Base-by-base conservation (phyloP, 2,329 filamentous ascomycete species). In the Colletotrichum sp. region DNA sequence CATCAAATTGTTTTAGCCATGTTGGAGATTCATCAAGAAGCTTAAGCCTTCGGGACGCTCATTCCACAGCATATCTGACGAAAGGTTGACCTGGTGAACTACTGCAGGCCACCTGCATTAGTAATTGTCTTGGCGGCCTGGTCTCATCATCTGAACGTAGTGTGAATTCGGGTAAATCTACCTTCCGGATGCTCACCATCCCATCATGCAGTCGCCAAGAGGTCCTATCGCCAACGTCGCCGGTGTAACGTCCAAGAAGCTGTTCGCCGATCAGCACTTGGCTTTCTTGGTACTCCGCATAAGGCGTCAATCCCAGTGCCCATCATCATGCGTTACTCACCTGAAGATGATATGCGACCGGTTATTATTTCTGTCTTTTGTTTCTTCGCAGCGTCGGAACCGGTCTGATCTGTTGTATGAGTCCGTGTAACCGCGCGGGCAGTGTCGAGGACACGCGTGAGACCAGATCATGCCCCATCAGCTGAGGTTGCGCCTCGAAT, bases 41-140 rank as follows among this genome's bases (percentile, higher is more conserved):
- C 28, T 71, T 76, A 60, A 64, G 44, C 13, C 49, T 21, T 30
- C 55, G 44, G 69, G 69, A 68, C 63, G 69, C 63, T 68, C 34
- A 64, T 76, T 72, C 64, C 69, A 73, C 26, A 73, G 10, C 26
- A 13, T 73, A 68, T 44, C n/a, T 69, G 67, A 69, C 32, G 28
- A 44, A 39, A 60, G 24, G 32, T 62, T 60, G 49, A 57, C 30
- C 65, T 55, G 36, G 49, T 30, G 15, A n/a, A 68, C 15, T 21
- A 21, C 21, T 24, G 49, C 21, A 68, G 30, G 21, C 28, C 34
- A 68, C 30, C 30, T 39, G 34, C 32, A 8, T 64, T 64, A 2
- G 34, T 68, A 34, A 24, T 10, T 24, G n/a, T 60, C 21, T 55
- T 52, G 21, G n/a, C 10, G 24, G n/a, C 8, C 4, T 26, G 32